A percentile compares a stretch with the other conserved stretches of the same genome.
Evolutionary conservation across 345 rosid genomes (phyloP).

Genomic region (Mallotus nudiflorus): DNA sequence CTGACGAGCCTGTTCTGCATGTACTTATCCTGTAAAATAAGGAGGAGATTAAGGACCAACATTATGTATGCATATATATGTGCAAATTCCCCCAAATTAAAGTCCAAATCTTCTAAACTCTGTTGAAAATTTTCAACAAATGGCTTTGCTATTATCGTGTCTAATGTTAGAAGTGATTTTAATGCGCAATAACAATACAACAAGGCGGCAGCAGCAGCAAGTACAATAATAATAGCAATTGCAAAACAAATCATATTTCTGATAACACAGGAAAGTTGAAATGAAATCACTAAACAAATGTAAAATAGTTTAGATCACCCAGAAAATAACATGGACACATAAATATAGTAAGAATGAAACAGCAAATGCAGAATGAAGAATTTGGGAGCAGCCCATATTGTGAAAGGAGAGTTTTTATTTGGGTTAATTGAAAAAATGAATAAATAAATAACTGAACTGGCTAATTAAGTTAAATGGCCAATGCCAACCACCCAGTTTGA

Average conservation of each 20-base stretch:
- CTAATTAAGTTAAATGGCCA: neutral
- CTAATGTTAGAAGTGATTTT: too few relatives aligned
- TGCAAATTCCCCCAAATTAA: neutral
- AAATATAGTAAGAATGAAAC: neutral
- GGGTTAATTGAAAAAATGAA: neutral
- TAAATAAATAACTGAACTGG: neutral
- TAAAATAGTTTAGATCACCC: neutral
- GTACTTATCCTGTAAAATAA: conserved; percentile 83
- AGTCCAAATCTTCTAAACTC: too few relatives aligned
- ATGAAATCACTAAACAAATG: neutral
- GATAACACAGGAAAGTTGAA: neutral
- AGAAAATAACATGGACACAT: neutral
- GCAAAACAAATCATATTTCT: neutral
- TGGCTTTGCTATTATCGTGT: too few relatives aligned
- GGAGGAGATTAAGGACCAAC: neutral
- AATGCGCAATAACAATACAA: too few relatives aligned
- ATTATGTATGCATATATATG: neutral
- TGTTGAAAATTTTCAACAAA: too few relatives aligned
- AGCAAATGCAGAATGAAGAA: neutral
- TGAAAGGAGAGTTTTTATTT: neutral
- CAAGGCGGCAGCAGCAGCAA: too few relatives aligned
- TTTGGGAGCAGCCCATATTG: neutral
- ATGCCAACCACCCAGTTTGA: neutral
- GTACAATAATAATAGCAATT: too few relatives aligned
- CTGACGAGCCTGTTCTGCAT: conserved; percentile 99